Base-by-base conservation (phyloP, 73 alveolate genomes). In the Tetrahymena thermophila region DNA sequence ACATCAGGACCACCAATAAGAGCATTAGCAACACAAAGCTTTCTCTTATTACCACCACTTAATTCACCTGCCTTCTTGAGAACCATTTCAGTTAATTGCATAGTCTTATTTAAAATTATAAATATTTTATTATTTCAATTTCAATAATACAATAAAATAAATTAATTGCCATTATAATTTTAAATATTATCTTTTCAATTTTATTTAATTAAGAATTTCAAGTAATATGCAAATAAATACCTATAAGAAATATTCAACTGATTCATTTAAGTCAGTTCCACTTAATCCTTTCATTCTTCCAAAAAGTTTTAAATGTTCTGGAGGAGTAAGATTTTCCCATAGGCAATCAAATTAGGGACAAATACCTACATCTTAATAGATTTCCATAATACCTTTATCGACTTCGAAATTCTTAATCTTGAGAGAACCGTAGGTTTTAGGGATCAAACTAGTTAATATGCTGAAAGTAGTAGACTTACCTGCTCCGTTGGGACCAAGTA, bases 381-480 rank as follows among this genome's bases (percentile, higher is more conserved):
- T 94, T 44, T 96, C 97, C 35, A 50, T 57, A 83, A 95, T 37
- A 43, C 96, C 96, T 43, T 94, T 56, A 34, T 85, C 50, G 4
- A 96, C 96, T 94, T 95, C 97, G 34, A 21, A 95, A 25, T 93
- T 94, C 35, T 58, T 85, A 15, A 96, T 56, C 25, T 94, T 93
- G 43, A 96, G 96, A 42, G 58, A 50, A 21, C 99, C 99, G 23
- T 71, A 93, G 19, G 99, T 94, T 43, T 97, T 94, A 16, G 94
- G 89, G 16, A 96, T 93, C n/a, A 93, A 56, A 34, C 95, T 84
- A 34, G 98, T 96, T 21, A 96, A 94, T 93, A 96, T 93, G 84
- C 97, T 98, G 95, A 98, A 98, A 7, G 99, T 98, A 15, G 99
- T 97, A 35, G 99, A 97, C 89, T 98, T 98, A 8, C 99, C 99